Conservation (phyloP, 2,329 filamentous ascomycete genomes). For the Pestalotiopsis sp. region DNA sequence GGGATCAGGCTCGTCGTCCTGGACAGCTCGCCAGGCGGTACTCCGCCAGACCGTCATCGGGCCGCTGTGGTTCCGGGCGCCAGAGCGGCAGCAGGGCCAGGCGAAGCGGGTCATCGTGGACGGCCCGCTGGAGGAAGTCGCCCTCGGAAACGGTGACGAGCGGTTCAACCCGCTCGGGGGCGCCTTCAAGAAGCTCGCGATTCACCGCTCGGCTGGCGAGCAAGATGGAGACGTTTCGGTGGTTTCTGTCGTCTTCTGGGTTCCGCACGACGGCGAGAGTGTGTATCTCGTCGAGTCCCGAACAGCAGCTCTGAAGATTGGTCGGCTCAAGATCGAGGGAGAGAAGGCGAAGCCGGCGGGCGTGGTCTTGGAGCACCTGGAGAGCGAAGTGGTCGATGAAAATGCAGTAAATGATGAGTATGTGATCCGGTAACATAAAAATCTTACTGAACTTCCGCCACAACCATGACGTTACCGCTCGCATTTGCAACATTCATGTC, state of each 20-base stretch:
- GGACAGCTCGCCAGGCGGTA: neutral
- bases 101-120: conserved; percentile 41
- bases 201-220: neutral
- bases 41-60: conserved; percentile 63
- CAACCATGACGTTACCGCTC: neutral
- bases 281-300: conserved; percentile 2
- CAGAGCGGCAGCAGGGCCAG: conserved; percentile 13
- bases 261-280: neutral
- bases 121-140: neutral
- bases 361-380: neutral
- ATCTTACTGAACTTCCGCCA: neutral
- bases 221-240: neutral
- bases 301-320: neutral
- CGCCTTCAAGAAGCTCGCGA: neutral
- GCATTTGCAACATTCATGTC: neutral
- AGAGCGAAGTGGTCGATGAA: neutral
- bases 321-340: neutral
- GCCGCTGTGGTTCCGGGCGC: conserved; percentile 62
- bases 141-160: neutral
- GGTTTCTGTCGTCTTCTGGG: neutral
- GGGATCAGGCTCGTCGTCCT: no score
- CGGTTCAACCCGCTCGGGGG: neutral
- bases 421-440: neutral
- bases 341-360: neutral
- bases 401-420: neutral